A percentile compares a stretch with the other conserved stretches of the same genome.
These are phyloP conservation scores for Adiantum capillusveneris DNA, from an alignment of 75 land plant genomes.

Conservation along the genomic window DNA sequence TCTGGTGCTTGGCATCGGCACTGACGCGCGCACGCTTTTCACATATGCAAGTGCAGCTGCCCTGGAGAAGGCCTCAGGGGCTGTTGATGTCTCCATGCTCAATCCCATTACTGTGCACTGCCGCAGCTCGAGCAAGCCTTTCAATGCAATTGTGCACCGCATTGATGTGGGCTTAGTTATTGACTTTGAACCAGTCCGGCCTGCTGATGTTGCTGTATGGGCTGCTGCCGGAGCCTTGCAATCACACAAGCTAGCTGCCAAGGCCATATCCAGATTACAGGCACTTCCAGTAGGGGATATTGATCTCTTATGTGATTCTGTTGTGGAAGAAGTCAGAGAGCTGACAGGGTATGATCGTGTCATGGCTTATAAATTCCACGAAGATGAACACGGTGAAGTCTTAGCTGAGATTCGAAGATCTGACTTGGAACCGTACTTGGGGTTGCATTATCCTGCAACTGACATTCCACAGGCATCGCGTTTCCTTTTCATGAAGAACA, in stretches of 20 bases:
- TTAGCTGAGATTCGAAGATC: conserved; percentile 78
- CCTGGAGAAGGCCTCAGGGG: conserved; percentile 54
- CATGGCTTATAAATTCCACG: conserved; percentile 98
- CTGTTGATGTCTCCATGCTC: conserved; percentile 59
- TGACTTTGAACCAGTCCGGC: conserved; percentile 88
- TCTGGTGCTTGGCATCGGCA: conserved; percentile 50
- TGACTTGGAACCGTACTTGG: conserved; percentile 87
- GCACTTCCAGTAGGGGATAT: conserved; percentile 88
- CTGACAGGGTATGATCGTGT: conserved; percentile 95
- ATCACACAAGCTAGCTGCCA: conserved; percentile 91
- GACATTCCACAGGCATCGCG: conserved; percentile 96
- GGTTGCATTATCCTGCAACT: conserved; percentile 92
- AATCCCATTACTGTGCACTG: conserved; percentile 81
- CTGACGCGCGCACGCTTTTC: conserved; percentile 59
- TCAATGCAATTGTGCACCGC: conserved; percentile 92
- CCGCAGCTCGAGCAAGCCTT: conserved; percentile 64
- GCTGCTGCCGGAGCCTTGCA: conserved; percentile 83
- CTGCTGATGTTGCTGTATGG: conserved; percentile 71
- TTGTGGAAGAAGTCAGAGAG: conserved; percentile 87
- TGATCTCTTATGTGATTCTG: conserved; percentile 84
- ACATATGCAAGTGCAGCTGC: conserved; percentile 43
- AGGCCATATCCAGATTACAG: conserved; percentile 84
- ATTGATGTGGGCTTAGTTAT: conserved; percentile 92
- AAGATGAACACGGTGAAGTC: conserved; percentile 98
- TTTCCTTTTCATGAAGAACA: conserved; percentile 89